Evolutionary conservation across 805 yeast genomes (phyloP).

Genomic region (Yarrowia porcina): DNA sequence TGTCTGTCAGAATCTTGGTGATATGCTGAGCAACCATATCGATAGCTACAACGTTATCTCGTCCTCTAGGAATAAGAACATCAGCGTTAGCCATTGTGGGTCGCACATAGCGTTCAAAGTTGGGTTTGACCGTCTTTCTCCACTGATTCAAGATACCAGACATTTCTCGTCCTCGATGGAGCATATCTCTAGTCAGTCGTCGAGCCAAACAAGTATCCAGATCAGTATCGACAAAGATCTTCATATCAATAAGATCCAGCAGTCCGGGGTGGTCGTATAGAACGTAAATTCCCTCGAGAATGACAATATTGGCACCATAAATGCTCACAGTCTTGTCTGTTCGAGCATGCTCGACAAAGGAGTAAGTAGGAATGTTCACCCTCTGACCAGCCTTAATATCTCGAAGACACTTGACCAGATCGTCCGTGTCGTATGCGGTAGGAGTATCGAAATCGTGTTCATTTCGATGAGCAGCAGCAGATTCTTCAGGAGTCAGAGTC

Average conservation of each 20-base stretch:
- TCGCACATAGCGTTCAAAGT: conserved; percentile 68
- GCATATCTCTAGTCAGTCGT: conserved; percentile 79
- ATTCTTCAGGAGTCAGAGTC: conserved; percentile 62
- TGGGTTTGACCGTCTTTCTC: conserved; percentile 89
- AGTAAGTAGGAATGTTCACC: conserved; percentile 64
- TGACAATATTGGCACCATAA: conserved; percentile 91
- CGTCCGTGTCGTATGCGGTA: conserved; percentile 74
- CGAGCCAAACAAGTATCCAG: conserved; percentile 89
- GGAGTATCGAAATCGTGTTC: conserved; percentile 88
- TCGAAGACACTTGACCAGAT: conserved; percentile 58
- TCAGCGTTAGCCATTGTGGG: conserved; percentile 82
- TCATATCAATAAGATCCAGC: conserved; percentile 74
- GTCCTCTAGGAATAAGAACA: conserved; percentile 84
- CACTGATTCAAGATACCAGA: conserved; percentile 83
- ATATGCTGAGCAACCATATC: conserved; percentile 76
- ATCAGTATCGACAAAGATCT: conserved; percentile 90
- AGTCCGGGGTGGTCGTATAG: conserved; percentile 61
- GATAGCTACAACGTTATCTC: conserved; percentile 77
- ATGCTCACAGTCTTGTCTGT: conserved; percentile 68
- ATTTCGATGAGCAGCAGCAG: conserved; percentile 58
- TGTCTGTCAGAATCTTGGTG: conserved; percentile 60
- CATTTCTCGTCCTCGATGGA: conserved; percentile 80
- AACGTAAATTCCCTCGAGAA: conserved; percentile 88
- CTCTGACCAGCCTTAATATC: conserved; percentile 66
- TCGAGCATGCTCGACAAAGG: conserved; percentile 61